Percentiles rank a stretch among this genome's conserved stretches.
Conservation (phyloP, 345 rosid species). For the Pugionium cornutum region DNA sequence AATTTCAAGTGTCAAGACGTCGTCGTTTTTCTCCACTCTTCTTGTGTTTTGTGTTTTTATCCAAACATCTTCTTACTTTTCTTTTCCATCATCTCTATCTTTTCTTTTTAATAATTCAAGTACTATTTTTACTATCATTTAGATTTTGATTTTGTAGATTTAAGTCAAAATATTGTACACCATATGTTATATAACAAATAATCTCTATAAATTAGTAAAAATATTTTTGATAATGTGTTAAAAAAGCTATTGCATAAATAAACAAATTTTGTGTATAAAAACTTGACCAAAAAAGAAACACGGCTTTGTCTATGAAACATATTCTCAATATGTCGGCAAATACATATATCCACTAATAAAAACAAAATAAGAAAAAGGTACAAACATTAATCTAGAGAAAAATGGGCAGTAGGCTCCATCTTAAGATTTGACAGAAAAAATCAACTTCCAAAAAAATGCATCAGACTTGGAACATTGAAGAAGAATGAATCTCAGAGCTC, state of each 20-base stretch:
- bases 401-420: conserved; percentile 23
- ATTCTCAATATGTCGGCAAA: conserved; percentile 35
- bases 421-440: conserved; percentile 8
- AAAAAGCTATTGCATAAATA: too few relatives aligned
- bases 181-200: too few relatives aligned
- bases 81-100: neutral
- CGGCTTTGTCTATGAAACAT: neutral
- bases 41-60: conserved; percentile 27
- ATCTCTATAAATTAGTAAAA: too few relatives aligned
- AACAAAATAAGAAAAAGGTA: neutral
- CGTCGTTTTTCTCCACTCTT: conserved; percentile 27
- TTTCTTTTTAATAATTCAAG: neutral
- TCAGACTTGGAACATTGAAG: conserved; percentile 12
- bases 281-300: too few relatives aligned
- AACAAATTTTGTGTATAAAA: too few relatives aligned
- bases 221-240: too few relatives aligned
- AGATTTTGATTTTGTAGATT: too few relatives aligned
- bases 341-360: conserved; percentile 10
- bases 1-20: conserved; percentile 21
- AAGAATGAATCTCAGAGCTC: conserved; percentile 28
- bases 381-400: conserved; percentile 2
- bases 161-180: too few relatives aligned
- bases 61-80: neutral
- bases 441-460: neutral
- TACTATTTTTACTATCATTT: neutral